Percentiles rank a stretch among this genome's conserved stretches.
phyloP scores from a whole-genome alignment of 169 alveolate species.

The Perkinsus marinus region DNA sequence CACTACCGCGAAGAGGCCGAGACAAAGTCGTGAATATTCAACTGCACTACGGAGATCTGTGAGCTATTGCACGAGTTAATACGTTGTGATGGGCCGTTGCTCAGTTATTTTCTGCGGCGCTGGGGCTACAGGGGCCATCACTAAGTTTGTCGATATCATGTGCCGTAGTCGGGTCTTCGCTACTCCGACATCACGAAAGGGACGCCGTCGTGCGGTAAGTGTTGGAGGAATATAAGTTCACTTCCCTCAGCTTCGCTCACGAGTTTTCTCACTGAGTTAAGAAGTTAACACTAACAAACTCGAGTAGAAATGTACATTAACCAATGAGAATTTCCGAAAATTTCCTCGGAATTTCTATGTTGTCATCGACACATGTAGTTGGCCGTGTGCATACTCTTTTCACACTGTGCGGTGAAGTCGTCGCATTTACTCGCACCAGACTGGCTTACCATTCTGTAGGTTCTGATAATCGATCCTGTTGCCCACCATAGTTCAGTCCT shows the following conservation, averaged over 20 bases:
- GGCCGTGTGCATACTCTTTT: neutral
- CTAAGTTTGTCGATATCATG: constrained; percentile 10
- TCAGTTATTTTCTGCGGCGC: constrained; percentile 30
- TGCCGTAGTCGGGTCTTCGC: neutral
- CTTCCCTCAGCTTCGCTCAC: no score
- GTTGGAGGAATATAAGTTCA: no score
- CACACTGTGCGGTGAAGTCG: no score
- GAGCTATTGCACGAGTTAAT: neutral
- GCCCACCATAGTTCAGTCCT: constrained; percentile 30
- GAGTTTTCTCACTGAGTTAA: no score
- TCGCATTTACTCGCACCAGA: neutral
- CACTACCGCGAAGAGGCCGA: constrained; percentile 12
- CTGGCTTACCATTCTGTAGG: neutral
- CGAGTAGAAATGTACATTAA: no score
- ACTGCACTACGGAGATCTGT: neutral
- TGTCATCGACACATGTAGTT: no score
- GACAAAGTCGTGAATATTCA: neutral
- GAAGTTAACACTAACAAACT: no score
- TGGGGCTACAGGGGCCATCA: constrained; percentile 24
- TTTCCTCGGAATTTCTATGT: no score
- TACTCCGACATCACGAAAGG: neutral
- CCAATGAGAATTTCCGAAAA: no score
- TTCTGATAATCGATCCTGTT: constrained; percentile 18
- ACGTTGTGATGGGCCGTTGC: neutral
- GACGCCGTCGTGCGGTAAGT: neutral